Evolutionary conservation across 2,329 filamentous ascomycete genomes (phyloP), one percentile per base, ranked within the genome.

Genomic region (Xylariaceae sp.): DNA sequence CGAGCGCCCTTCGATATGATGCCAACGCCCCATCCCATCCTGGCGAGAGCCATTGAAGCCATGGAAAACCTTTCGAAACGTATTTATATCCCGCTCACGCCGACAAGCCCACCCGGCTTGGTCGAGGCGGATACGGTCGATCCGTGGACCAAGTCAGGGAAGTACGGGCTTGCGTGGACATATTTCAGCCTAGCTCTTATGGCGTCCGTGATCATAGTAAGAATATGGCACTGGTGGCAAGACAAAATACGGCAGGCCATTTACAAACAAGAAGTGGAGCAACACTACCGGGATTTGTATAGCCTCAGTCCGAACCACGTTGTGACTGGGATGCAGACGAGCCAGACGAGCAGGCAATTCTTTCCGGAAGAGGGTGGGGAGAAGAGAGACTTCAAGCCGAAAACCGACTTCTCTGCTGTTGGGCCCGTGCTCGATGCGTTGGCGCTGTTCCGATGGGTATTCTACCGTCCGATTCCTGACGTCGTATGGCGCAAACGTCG

Each of bases 231-330:
- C 71, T 85, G 87, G 62, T 96, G 90, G 86, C 90, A 92, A 63
- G 92, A 96, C 75, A 95, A 94, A 74, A 89, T 95, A 61, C 84
- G 92, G 61, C 88, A 92, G 62, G 92, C 90, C 58, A 83, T 94
- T 56, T 89, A 94, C 74, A 92, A 95, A 73, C 86, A 94, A 67
- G 84, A 89, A 68, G 79, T 89, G 63, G 79, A 88, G 66, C 79
- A 85, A 63, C 80, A 86, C 63, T 85, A 82, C 68, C 80, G 69
- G 54, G 69, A 76, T 47, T 60, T 80, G 44, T 79, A 84, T 68
- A 76, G 69, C 66, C 64, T 78, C 51, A 76, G 81, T 47, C 72
- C 76, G 34, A 74, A 77, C 19, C 75, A 74, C 61, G 73, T 72
- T 49, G 68, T 73, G 54, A 70, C 75, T 10, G 74, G 70, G 5